These are phyloP conservation scores for Erucastrum elatum DNA, from an alignment of 345 rosid genomes.

Conservation along the genomic window DNA sequence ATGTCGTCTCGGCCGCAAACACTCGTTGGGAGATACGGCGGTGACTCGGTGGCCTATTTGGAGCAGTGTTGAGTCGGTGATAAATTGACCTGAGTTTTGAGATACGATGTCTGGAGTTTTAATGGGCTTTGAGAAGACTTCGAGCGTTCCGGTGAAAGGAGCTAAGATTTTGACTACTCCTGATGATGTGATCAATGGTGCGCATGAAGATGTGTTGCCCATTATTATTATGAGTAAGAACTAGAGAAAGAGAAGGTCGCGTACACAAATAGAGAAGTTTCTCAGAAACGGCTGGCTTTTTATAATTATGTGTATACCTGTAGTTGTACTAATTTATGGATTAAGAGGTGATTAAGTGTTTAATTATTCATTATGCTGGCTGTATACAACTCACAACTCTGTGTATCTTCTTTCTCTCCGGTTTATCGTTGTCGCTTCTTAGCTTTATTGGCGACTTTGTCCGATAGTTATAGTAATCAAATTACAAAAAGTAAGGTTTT, in stretches of 20 bases:
- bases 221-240: slow-evolving; percentile 20
- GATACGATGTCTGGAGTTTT: slow-evolving; percentile 35
- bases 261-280: slow-evolving; percentile 1
- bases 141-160: slow-evolving; percentile 36
- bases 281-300: slow-evolving; percentile 25
- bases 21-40: slow-evolving; percentile 21
- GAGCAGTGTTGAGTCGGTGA: slow-evolving; percentile 38
- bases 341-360: slow-evolving; percentile 28
- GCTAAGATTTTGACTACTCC: slow-evolving; percentile 34
- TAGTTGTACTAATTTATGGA: slow-evolving; percentile 20
- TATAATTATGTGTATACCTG: slow-evolving; percentile 15
- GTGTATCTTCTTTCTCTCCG: slow-evolving; percentile 26
- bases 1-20: slow-evolving; percentile 35
- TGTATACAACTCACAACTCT: slow-evolving; percentile 31
- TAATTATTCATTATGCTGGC: slow-evolving; percentile 27
- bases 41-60: slow-evolving; percentile 37
- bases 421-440: slow-evolving; percentile 35
- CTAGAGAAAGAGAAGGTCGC: neutral
- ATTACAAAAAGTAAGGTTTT: slow-evolving; percentile 13
- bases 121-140: slow-evolving; percentile 32
- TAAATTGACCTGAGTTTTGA: slow-evolving; percentile 20
- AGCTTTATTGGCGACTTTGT: slow-evolving; percentile 25
- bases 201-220: slow-evolving; percentile 44
- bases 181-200: slow-evolving; percentile 36
- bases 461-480: slow-evolving; percentile 18